These are phyloP conservation scores for Hippophae rhamnoides DNA, from an alignment of 306 rosid species.

Conservation along the genomic window DNA sequence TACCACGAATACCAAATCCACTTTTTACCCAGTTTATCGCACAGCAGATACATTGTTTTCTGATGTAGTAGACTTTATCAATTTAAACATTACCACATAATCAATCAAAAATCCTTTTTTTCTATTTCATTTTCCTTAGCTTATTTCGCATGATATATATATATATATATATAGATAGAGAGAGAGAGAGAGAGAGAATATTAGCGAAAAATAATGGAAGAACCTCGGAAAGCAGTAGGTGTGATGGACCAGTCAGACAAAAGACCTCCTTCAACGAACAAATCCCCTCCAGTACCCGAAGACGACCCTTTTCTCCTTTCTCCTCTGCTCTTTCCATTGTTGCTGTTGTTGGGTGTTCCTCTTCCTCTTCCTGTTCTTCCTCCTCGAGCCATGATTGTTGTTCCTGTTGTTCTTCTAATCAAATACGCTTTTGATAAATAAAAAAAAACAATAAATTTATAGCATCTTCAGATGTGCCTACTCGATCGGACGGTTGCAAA, in stretches of 20 bases:
- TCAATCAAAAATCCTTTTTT: too few relatives aligned
- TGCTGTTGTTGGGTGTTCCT: slow-evolving; percentile 13
- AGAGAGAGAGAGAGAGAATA: background rate
- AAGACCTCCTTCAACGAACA: slow-evolving; percentile 67
- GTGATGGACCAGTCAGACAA: slow-evolving; percentile 61
- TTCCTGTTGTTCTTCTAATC: too few relatives aligned
- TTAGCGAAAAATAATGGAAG: background rate
- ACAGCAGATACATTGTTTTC: too few relatives aligned
- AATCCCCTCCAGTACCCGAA: slow-evolving; percentile 12
- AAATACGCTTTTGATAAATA: too few relatives aligned
- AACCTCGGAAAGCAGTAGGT: slow-evolving; percentile 39
- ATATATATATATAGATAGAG: too few relatives aligned
- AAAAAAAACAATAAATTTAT: too few relatives aligned
- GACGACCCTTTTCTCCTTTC: slow-evolving; percentile 27
- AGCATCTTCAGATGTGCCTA: too few relatives aligned
- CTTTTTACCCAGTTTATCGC: too few relatives aligned
- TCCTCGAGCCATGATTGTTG: background rate
- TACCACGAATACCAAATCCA: too few relatives aligned
- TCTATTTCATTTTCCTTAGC: background rate
- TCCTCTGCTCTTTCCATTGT: slow-evolving; percentile 9
- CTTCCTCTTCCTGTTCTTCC: slow-evolving; percentile 47
- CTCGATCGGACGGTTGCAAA: too few relatives aligned
- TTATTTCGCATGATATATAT: background rate
- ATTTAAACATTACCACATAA: too few relatives aligned
- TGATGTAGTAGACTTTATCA: too few relatives aligned